Evolutionary conservation across 2,329 filamentous ascomycete genomes (phyloP).

Genomic region (Nigrospora sphaerica): DNA sequence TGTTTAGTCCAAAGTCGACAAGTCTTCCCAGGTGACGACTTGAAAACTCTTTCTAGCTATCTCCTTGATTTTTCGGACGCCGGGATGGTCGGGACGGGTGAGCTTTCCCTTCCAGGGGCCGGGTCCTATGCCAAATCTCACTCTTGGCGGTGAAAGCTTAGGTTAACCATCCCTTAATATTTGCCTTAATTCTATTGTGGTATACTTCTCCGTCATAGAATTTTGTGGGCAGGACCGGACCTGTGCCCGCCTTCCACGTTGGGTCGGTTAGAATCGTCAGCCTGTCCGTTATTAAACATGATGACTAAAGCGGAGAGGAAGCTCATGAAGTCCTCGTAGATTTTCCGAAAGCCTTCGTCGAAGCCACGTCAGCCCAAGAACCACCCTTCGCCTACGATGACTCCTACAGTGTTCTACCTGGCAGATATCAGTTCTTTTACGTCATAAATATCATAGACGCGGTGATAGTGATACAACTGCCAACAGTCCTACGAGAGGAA

Average conservation of each 20-base stretch:
- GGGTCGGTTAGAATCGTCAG: constrained; percentile 26
- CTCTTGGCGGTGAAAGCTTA: constrained; percentile 32
- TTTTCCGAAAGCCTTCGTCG: constrained; percentile 15
- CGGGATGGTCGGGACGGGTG: constrained; percentile 22
- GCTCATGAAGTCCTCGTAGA: constrained; percentile 23
- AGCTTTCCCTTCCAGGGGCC: constrained; percentile 14
- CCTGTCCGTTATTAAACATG: no score
- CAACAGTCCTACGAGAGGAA: no score
- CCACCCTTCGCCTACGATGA: constrained; percentile 42
- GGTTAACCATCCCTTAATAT: constrained; percentile 14
- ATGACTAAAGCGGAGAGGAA: constrained; percentile 20
- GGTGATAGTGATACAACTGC: constrained; percentile 40
- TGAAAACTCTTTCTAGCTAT: constrained; percentile 19
- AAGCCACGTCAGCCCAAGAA: no score
- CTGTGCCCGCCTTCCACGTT: constrained; percentile 33
- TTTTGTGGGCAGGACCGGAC: constrained; percentile 10
- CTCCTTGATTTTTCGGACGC: constrained; percentile 19
- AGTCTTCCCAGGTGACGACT: constrained; percentile 35
- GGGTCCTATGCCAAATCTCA: constrained; percentile 20
- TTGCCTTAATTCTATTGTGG: constrained; percentile 15
- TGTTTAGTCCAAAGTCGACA: constrained; percentile 42
- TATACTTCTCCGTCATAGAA: constrained; percentile 37
- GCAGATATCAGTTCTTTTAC: constrained; percentile 31
- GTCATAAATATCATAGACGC: constrained; percentile 47
- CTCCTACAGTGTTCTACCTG: constrained; percentile 33